These are phyloP conservation scores for Pascua guehoae DNA, from an alignment of 1,284 basidiomycete genomes.

Conservation along the genomic window DNA sequence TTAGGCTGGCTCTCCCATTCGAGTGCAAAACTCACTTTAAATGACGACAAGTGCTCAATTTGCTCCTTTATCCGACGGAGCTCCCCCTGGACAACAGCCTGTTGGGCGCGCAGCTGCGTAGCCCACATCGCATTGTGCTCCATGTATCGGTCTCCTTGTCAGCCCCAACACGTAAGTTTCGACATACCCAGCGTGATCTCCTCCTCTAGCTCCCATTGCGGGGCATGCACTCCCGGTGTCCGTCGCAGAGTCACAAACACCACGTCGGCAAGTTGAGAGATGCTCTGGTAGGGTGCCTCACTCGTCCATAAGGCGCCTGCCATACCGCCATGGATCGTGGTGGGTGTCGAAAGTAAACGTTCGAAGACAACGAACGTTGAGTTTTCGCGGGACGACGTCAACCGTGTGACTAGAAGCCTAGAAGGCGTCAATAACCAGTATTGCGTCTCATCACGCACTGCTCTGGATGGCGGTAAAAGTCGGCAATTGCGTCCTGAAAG, in stretches of 20 bases:
- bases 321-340: conserved; percentile 24
- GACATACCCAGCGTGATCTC: conserved; percentile 33
- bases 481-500: conserved; percentile 1
- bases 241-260: conserved; percentile 28
- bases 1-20: not conserved
- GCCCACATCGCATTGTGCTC: conserved; percentile 28
- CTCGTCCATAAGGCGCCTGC: conserved; percentile 29
- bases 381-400: not conserved
- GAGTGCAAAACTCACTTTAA: conserved; percentile 21
- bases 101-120: conserved; percentile 33
- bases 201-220: conserved; percentile 38
- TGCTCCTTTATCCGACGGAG: conserved; percentile 30
- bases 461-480: conserved; percentile 5
- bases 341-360: conserved; percentile 4
- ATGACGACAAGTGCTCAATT: conserved; percentile 27
- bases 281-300: conserved; percentile 20
- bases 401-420: no score
- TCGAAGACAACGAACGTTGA: not conserved
- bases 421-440: no score
- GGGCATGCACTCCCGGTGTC: conserved; percentile 17
- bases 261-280: conserved; percentile 31
- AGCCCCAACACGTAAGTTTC: not conserved
- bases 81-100: conserved; percentile 29
- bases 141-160: conserved; percentile 37
- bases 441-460: not conserved